Base-by-base conservation (phyloP, 1,284 basidiomycete species). In the Moniliophthora roreri region DNA sequence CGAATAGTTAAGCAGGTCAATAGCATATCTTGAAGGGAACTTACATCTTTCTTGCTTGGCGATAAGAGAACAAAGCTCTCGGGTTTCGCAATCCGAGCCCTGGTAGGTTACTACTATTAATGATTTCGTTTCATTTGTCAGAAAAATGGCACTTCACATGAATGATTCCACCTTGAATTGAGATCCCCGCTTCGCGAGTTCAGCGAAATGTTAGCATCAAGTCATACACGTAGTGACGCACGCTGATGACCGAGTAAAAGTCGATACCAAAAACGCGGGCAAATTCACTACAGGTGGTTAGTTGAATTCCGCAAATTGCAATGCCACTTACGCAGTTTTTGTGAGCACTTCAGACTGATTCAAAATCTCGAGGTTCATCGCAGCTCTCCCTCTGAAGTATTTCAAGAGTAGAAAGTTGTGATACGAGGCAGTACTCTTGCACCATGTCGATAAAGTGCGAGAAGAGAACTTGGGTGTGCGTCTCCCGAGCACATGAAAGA, bases 151-250 rank as follows among this genome's bases (percentile, higher is more conserved):
- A 11, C 10, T 28, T 32, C n/a, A 94, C 87, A 99, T 89, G 73
- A 99, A 96, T 0, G 94, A 95, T 74, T 99, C 96, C 18, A 99
- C 96, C 72, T 98, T 98, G 78, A 94, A 98, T 63, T 99, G 96
- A 2, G 93, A 96, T 1, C 96, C 96, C 28, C 97, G 84, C 44
- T 46, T 13, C 13, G 11, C 44, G 13, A 46, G 44, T 4, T 41
- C 4, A 10, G 4, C 28, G 24, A 46, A 24, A 7, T 46, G 10
- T n/a, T 11, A 15, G 16, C 24, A 28, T 11, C 16, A 28, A 32
- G 15, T 16, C 9, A 13, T 32, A 32, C 3, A 28, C 7, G 24
- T n/a, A 24, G 8, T 4, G 21, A 46, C 44, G 26, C 15, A 46
- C 44, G 59, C 86, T 94, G 54, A 98, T 84, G 40, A 98, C 95